Percentiles rank a stretch among this genome's conserved stretches.
These are phyloP conservation scores for Phytophthora colocasiae DNA, from an alignment of 352 stramenopile species.

Conservation along the genomic window DNA sequence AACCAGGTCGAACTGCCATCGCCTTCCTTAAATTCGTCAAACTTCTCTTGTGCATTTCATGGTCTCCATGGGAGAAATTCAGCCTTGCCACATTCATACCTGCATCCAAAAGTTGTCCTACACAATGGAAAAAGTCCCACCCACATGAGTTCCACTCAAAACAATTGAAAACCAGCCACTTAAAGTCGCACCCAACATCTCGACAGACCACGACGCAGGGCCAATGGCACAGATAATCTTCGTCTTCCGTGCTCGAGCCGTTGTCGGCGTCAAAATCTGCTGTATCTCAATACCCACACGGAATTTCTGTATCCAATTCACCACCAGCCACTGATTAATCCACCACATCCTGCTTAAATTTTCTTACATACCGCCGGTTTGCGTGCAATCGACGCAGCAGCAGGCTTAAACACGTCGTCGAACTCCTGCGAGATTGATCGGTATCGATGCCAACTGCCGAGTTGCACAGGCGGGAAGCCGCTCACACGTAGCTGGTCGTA, in stretches of 20 bases:
- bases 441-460: conserved; percentile 72
- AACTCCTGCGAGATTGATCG: conserved; percentile 74
- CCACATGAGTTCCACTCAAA: conserved; percentile 2
- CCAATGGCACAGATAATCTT: conserved; percentile 99
- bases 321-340: conserved; percentile 3
- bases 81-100: conserved; percentile 98
- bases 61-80: conserved; percentile 99
- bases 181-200: conserved; percentile 89
- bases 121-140: not conserved
- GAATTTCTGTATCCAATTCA: conserved; percentile 51
- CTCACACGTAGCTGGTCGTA: conserved; percentile 49
- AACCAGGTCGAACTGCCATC: conserved; percentile 69
- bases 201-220: conserved; percentile 96
- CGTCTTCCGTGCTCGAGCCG: conserved; percentile 84
- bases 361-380: conserved; percentile 42
- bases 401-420: conserved; percentile 47
- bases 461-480: conserved; percentile 64
- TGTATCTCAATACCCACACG: conserved; percentile 72
- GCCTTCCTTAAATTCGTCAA: conserved; percentile 91
- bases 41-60: conserved; percentile 91
- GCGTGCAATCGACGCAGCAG: conserved; percentile 44
- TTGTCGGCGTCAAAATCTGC: conserved; percentile 74
- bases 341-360: not conserved
- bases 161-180: not conserved
- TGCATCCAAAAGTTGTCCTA: conserved; percentile 75